These are phyloP conservation scores for Aegilops sharonensis DNA, from an alignment of 176 grass and related monocot genomes.

Conservation along the genomic window DNA sequence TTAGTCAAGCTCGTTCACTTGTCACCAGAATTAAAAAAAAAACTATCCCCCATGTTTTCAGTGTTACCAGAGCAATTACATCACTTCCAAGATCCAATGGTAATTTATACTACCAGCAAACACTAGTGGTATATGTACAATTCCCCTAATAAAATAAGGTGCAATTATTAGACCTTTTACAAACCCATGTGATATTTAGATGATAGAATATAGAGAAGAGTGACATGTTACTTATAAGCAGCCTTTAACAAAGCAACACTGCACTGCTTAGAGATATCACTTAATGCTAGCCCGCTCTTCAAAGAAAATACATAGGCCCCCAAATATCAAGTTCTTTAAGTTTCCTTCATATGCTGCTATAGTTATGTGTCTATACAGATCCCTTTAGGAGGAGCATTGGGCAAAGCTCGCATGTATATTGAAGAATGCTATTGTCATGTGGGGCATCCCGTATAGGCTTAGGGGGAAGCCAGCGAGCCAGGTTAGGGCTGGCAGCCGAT, in stretches of 20 bases:
- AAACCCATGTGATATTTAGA: neutral
- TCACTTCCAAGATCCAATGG: neutral
- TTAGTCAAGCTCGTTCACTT: neutral
- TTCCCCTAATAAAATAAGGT: neutral
- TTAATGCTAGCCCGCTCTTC: neutral
- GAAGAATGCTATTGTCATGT: neutral
- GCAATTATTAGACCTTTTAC: neutral
- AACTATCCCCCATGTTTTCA: neutral
- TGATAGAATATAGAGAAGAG: neutral
- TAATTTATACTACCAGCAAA: neutral
- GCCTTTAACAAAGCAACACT: neutral
- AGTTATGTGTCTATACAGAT: constrained; percentile 2
- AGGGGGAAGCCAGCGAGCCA: too few species aligned
- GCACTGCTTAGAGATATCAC: neutral
- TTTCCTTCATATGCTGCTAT: neutral
- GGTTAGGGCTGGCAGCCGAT: neutral
- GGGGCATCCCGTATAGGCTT: too few species aligned
- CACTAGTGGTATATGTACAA: neutral
- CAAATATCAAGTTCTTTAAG: neutral
- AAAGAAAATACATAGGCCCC: neutral
- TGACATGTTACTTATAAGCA: constrained; percentile 19
- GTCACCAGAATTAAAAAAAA: neutral
- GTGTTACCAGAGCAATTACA: neutral
- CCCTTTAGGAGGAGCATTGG: neutral
- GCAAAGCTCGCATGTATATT: constrained; percentile 11